phyloP scores from a whole-genome alignment of 805 yeast genomes.

The Blastobotrys robertii region DNA sequence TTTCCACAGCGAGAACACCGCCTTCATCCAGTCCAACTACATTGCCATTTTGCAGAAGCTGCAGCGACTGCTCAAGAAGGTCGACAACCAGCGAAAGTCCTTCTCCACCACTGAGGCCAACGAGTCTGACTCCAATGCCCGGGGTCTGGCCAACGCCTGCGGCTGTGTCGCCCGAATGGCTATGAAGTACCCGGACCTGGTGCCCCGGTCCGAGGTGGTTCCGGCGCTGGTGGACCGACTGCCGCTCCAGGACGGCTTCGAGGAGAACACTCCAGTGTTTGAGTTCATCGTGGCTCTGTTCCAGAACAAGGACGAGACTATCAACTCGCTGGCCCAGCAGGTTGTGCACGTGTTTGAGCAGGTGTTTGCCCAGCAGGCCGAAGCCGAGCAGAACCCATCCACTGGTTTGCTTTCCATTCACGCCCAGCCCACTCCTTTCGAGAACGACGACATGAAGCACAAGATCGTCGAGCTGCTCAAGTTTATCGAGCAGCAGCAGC shows the following conservation, averaged over 20 bases:
- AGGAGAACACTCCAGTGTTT: slow-evolving; percentile 88
- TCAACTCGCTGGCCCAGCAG: slow-evolving; percentile 30
- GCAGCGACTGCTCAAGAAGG: slow-evolving; percentile 66
- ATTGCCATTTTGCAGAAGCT: slow-evolving; percentile 57
- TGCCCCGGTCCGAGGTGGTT: slow-evolving; percentile 69
- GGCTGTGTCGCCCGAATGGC: slow-evolving; percentile 96
- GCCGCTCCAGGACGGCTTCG: slow-evolving; percentile 81
- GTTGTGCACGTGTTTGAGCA: slow-evolving; percentile 59
- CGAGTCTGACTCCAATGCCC: slow-evolving; percentile 72
- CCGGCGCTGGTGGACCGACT: slow-evolving; percentile 68
- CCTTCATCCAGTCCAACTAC: slow-evolving; percentile 53
- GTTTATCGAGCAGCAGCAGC: slow-evolving; percentile 54
- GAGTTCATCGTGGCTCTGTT: slow-evolving; percentile 65
- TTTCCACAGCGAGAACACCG: slow-evolving; percentile 40
- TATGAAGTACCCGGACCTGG: slow-evolving; percentile 53
- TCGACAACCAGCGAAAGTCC: slow-evolving; percentile 44
- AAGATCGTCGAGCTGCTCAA: slow-evolving; percentile 64
- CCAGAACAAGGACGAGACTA: slow-evolving; percentile 47
- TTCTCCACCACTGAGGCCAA: slow-evolving; percentile 35
- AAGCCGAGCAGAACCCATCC: slow-evolving; percentile 36
- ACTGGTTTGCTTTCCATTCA: not conserved
- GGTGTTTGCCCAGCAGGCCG: slow-evolving; percentile 67
- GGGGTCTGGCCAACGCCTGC: slow-evolving; percentile 88
- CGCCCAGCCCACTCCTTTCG: slow-evolving; percentile 55
- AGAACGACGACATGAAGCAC: slow-evolving; percentile 50